A percentile compares a stretch with the other conserved stretches of the same genome.
These are phyloP conservation scores for Quercus berberidifolia DNA, from an alignment of 306 rosid genomes.

Conservation along the genomic window DNA sequence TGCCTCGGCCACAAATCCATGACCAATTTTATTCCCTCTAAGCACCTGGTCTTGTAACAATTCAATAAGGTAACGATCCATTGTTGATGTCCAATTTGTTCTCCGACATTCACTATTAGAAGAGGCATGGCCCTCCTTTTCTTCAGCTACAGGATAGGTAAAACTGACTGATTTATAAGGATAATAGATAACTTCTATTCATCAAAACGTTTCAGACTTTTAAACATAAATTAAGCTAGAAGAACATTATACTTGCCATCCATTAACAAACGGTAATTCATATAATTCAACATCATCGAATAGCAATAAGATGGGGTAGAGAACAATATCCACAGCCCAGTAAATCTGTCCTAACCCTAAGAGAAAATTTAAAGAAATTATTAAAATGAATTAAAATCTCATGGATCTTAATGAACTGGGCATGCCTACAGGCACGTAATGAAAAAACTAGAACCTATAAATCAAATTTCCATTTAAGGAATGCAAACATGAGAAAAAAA, in stretches of 20 bases:
- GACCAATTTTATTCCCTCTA: slow-evolving; percentile 18
- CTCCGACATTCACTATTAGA: slow-evolving; percentile 6
- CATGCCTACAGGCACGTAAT: not conserved
- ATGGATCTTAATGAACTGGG: not conserved
- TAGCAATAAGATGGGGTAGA: not conserved
- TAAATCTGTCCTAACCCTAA: not conserved
- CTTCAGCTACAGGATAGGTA: slow-evolving; percentile 24
- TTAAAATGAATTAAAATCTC: not conserved
- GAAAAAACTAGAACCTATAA: not conserved
- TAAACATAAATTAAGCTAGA: not conserved
- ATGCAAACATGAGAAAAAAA: not conserved
- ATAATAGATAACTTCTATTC: not conserved
- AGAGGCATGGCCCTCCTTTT: slow-evolving; percentile 14
- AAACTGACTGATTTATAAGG: not conserved
- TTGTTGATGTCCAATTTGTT: slow-evolving; percentile 7
- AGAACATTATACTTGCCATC: not conserved
- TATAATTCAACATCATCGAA: not conserved
- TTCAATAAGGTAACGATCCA: slow-evolving; percentile 15
- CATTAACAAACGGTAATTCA: not conserved
- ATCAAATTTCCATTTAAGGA: not conserved
- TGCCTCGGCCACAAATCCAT: slow-evolving; percentile 5
- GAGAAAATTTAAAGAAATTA: not conserved
- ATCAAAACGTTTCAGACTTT: not conserved
- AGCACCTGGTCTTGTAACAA: slow-evolving; percentile 11
- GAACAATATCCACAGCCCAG: not conserved